Conservation (phyloP, 176 grass and related monocot species). For the Eragrostis curvula region DNA sequence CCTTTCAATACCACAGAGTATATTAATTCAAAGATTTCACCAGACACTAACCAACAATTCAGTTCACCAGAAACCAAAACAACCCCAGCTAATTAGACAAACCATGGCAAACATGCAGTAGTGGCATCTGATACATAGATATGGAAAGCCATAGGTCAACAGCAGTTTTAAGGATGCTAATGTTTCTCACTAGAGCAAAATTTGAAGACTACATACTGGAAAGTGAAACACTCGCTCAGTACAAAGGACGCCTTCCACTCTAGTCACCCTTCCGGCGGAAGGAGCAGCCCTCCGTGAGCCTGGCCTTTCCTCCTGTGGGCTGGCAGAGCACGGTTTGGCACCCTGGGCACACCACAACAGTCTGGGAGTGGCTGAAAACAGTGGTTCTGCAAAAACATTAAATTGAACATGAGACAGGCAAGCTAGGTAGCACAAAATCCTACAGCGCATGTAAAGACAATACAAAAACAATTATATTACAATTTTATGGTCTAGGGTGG, state of each 20-base stretch:
- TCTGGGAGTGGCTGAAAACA: slow-evolving; percentile 80
- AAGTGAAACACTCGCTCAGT: slow-evolving; percentile 9
- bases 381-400: slow-evolving; percentile 53
- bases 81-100: slow-evolving; percentile 29
- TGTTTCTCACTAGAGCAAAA: slow-evolving; percentile 32
- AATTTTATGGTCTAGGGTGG: not conserved
- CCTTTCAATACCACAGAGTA: not conserved
- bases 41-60: not conserved
- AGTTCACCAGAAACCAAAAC: not conserved
- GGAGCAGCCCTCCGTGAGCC: slow-evolving; percentile 77
- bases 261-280: slow-evolving; percentile 78
- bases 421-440: not conserved
- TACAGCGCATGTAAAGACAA: not conserved
- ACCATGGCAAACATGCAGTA: not conserved
- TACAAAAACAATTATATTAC: not conserved
- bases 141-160: slow-evolving; percentile 3
- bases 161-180: slow-evolving; percentile 11
- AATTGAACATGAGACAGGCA: not conserved
- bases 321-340: slow-evolving; percentile 77
- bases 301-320: slow-evolving; percentile 73
- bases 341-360: slow-evolving; percentile 69
- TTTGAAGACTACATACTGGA: slow-evolving; percentile 21
- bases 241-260: not conserved
- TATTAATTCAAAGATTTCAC: not conserved
- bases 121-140: not conserved